These are phyloP conservation scores for Biscogniauxia marginata DNA, from an alignment of 2,329 filamentous ascomycete species.

Conservation along the genomic window DNA sequence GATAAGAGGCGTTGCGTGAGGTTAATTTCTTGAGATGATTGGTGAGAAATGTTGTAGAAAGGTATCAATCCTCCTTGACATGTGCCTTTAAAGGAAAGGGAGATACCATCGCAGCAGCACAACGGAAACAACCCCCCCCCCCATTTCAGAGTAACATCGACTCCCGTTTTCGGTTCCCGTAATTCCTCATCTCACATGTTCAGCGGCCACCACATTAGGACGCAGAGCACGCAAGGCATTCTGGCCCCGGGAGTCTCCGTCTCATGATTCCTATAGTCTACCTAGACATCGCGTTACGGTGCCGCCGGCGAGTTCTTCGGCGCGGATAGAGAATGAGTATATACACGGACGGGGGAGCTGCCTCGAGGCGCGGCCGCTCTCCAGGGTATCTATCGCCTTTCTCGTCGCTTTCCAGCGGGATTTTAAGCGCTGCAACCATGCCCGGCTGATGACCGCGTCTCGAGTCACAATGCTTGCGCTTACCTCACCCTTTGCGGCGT, in stretches of 20 bases:
- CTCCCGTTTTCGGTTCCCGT: background rate
- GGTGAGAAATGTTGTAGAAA: background rate
- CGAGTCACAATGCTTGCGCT: background rate
- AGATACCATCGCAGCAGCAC: background rate
- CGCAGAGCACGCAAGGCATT: background rate
- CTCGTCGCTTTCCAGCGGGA: background rate
- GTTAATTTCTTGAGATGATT: background rate
- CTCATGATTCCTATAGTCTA: background rate
- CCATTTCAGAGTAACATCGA: background rate
- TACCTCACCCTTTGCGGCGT: background rate
- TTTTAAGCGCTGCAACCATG: background rate
- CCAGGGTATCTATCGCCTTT: background rate
- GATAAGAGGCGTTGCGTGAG: background rate
- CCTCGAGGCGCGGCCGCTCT: background rate
- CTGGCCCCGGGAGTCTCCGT: background rate
- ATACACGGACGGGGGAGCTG: background rate
- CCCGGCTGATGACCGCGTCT: background rate
- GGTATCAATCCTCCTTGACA: background rate
- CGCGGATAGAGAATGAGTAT: background rate
- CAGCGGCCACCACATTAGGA: background rate
- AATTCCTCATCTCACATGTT: background rate
- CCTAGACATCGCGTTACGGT: background rate
- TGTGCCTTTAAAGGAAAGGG: background rate
- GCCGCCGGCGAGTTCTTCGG: background rate
- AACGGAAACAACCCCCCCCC: background rate